Evolutionary conservation across 441 rosid species (phyloP).

Genomic region (Populus tomentosa): DNA sequence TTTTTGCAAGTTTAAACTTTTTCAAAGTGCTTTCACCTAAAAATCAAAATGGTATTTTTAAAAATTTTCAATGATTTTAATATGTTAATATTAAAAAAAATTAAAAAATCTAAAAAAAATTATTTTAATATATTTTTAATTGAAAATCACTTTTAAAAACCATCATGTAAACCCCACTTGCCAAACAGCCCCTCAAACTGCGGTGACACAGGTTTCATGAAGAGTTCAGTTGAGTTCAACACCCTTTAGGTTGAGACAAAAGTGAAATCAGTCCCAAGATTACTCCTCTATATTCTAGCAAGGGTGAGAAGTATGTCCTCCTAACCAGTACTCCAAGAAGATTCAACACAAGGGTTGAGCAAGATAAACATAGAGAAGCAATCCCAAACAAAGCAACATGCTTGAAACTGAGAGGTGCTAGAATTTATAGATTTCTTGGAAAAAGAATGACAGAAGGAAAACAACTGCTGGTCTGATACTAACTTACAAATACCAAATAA

Average conservation of each 20-base stretch:
- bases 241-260: not conserved
- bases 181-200: not conserved
- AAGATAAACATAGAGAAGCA: not conserved
- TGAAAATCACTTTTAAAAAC: too few species aligned
- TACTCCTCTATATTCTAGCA: not conserved
- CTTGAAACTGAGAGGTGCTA: not conserved
- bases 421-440: conserved; percentile 7
- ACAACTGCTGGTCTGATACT: not conserved
- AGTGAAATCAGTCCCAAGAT: not conserved
- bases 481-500: not conserved
- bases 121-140: too few species aligned
- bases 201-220: not conserved
- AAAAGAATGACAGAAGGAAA: conserved; percentile 17
- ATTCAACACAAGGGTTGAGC: not conserved
- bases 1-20: not conserved
- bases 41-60: too few species aligned
- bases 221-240: not conserved
- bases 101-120: too few species aligned
- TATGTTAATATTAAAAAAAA: too few species aligned
- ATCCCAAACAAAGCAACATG: not conserved
- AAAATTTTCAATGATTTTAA: too few species aligned
- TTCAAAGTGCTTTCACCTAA: not conserved
- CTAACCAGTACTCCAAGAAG: not conserved
- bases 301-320: not conserved
- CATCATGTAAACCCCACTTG: not conserved